Evolutionary conservation across 1,284 basidiomycete species (phyloP), one percentile per base, ranked within the genome.

Genomic region (Pseudozyma tsukubaensis): DNA sequence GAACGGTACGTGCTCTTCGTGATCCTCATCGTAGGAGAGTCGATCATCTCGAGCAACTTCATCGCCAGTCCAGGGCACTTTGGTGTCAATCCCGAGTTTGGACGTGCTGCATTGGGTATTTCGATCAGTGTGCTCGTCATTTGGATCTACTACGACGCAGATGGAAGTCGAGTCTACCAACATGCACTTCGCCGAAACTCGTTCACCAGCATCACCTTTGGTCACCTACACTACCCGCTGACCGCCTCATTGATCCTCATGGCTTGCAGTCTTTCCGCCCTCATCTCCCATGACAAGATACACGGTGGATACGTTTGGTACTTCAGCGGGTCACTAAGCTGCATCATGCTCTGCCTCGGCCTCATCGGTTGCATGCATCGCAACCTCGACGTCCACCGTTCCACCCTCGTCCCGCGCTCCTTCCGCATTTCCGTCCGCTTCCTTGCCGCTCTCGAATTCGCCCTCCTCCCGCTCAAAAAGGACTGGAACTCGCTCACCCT

Each of bases 111-210:
- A 2, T 49, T 85, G 9, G 69, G 73, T 1, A 75, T 85, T 43
- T 53, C 68, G 16, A 76, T 81, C 40, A 63, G 79, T 14, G 84
- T 83, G 51, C 39, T 76, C 9, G 52, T 85, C 11, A 82, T 78
- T 42, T 85, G 83, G 83, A 62, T 81, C 48, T 79, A 79, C 52
- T 79, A 77, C 64, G 77, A 79, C 50, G 50, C 68, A 0, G 84
- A 84, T 53, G 70, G 65, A 29, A 77, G 72, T 4, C 62, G 84
- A 4, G 78, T 77, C 6, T 85, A 78, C 62, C 74, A 83, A 21
- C 84, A 85, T 44, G 84, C 83, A 0, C 68, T 85, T 2, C 69
- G 82, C 1, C 61, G 84, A 6, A 77, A 84, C 68, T 76, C 76
- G 51, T 76, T 78, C 32, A 77, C 82, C 13, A 69, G 73, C 10